Evolutionary conservation across 2,329 filamentous ascomycete genomes (phyloP).

Genomic region (Trichoderma atrobrunneum): DNA sequence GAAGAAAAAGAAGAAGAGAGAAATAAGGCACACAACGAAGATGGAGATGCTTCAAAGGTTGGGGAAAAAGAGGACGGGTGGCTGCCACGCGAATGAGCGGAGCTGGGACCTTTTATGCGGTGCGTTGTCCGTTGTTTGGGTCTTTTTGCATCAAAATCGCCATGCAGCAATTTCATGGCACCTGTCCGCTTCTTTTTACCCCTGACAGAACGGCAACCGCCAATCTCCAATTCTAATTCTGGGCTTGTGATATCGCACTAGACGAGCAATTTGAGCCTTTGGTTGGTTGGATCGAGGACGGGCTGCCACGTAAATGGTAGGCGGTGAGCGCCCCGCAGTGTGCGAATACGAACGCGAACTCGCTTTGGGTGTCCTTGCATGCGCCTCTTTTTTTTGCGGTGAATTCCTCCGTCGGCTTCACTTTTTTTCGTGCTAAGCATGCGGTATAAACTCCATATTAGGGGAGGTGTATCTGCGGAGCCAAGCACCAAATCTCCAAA

Average conservation of each 20-base stretch:
- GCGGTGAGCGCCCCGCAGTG: constrained; percentile 21
- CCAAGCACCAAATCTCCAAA: background rate
- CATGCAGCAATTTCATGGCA: constrained; percentile 7
- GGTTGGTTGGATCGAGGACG: constrained; percentile 9
- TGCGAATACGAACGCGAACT: constrained; percentile 34
- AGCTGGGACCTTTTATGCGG: constrained; percentile 15
- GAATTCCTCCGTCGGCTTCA: background rate
- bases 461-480: background rate
- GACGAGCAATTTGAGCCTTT: background rate
- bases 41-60: background rate
- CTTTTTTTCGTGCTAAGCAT: background rate
- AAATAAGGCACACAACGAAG: background rate
- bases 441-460: background rate
- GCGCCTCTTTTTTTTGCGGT: constrained; percentile 1
- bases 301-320: constrained; percentile 17
- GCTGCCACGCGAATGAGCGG: constrained; percentile 5
- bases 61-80: background rate
- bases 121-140: background rate
- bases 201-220: constrained; percentile 15
- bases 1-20: background rate
- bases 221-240: constrained; percentile 18
- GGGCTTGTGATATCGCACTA: constrained; percentile 18
- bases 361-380: background rate
- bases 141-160: background rate
- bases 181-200: constrained; percentile 8